Evolutionary conservation across 2,329 filamentous ascomycete species (phyloP).

Genomic region (Nothomitra cinnamomea): DNA sequence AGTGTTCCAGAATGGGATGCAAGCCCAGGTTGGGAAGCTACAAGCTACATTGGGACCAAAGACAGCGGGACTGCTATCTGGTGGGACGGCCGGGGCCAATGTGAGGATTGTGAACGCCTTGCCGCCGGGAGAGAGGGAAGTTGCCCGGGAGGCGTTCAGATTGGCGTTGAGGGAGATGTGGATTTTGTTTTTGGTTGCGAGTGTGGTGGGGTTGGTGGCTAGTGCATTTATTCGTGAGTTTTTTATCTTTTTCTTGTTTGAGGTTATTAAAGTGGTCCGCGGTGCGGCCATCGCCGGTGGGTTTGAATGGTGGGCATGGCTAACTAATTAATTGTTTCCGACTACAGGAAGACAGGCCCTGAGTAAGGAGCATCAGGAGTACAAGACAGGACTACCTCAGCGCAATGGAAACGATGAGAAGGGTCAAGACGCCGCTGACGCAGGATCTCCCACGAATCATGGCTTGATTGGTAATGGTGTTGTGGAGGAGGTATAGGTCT

Average conservation of each 20-base stretch:
- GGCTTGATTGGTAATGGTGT: neutral
- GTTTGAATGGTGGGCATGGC: neutral
- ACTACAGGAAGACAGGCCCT: constrained; percentile 27
- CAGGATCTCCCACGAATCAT: neutral
- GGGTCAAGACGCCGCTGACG: neutral
- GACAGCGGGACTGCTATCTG: constrained; percentile 35
- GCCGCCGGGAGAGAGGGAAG: constrained; percentile 25
- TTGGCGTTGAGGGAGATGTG: constrained; percentile 34
- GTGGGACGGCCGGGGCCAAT: constrained; percentile 43
- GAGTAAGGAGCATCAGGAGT: constrained; percentile 38
- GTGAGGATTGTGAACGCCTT: constrained; percentile 39
- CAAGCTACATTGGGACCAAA: constrained; percentile 32
- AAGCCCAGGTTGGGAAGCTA: constrained; percentile 33
- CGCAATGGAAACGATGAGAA: neutral
- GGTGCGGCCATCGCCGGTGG: no score
- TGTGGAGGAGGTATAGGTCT: neutral
- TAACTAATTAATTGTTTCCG: constrained; percentile 3
- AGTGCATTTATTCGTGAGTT: constrained; percentile 27
- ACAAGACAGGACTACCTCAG: constrained; percentile 35
- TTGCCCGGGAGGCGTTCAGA: constrained; percentile 27
- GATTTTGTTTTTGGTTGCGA: constrained; percentile 36
- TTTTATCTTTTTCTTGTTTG: neutral
- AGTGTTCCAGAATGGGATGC: constrained; percentile 61
- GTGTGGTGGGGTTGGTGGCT: constrained; percentile 29
- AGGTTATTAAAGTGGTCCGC: neutral